These are phyloP conservation scores for Sarocladium strictum DNA, from an alignment of 2,329 filamentous ascomycete genomes.

Conservation along the genomic window DNA sequence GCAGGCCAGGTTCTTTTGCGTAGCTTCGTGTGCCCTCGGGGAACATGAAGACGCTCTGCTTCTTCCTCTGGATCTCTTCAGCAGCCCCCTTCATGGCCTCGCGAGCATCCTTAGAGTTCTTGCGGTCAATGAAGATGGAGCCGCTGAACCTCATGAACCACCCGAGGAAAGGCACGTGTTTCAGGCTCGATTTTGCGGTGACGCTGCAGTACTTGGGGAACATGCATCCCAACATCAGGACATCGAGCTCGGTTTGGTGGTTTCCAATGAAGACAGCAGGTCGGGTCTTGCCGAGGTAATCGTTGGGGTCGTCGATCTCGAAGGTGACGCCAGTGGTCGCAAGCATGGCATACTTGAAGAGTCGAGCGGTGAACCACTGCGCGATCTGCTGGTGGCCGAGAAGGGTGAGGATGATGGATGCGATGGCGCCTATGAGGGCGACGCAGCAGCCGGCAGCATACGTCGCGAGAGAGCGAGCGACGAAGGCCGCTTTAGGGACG, in stretches of 20 bases:
- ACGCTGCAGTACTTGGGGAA: slow-evolving; percentile 91
- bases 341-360: slow-evolving; percentile 76
- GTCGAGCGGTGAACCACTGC: slow-evolving; percentile 77
- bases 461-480: slow-evolving; percentile 60
- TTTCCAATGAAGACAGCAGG: slow-evolving; percentile 91
- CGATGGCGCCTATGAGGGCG: slow-evolving; percentile 69
- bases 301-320: slow-evolving; percentile 59
- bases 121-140: slow-evolving; percentile 91
- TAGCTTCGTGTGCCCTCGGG: slow-evolving; percentile 93
- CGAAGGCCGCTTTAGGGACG: slow-evolving; percentile 57
- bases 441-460: slow-evolving; percentile 56
- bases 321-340: slow-evolving; percentile 73
- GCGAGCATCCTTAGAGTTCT: slow-evolving; percentile 74
- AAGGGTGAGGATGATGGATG: slow-evolving; percentile 64
- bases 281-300: slow-evolving; percentile 57
- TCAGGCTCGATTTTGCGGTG: slow-evolving; percentile 83
- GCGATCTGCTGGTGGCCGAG: slow-evolving; percentile 68
- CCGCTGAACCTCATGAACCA: slow-evolving; percentile 91
- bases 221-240: slow-evolving; percentile 81
- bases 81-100: slow-evolving; percentile 82
- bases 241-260: slow-evolving; percentile 94
- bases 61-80: slow-evolving; percentile 64
- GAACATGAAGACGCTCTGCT: slow-evolving; percentile 79
- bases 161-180: slow-evolving; percentile 75
- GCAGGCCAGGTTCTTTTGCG: slow-evolving; percentile 68